Conservation (phyloP, 1,139 yeast species). For the Blastobotrys illinoisensis region DNA sequence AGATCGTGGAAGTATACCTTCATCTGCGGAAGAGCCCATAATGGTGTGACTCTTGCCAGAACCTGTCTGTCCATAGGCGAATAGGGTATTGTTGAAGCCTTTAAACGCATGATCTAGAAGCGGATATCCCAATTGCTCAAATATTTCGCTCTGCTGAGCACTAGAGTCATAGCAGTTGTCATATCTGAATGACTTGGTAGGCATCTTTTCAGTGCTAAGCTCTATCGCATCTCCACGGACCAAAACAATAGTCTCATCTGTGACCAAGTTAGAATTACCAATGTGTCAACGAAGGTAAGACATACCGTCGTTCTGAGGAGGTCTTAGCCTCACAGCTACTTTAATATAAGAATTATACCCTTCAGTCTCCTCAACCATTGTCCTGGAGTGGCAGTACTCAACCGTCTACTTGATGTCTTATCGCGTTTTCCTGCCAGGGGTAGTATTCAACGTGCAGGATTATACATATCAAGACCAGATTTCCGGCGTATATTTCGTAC, state of each 20-base stretch:
- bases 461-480: neutral
- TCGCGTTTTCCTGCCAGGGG: neutral
- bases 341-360: neutral
- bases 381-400: neutral
- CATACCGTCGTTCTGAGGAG: neutral
- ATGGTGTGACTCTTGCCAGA: conserved; percentile 65
- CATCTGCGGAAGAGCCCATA: conserved; percentile 52
- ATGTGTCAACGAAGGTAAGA: no score
- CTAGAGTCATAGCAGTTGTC: conserved; percentile 24
- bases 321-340: neutral
- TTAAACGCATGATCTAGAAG: conserved; percentile 52
- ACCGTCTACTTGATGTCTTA: neutral
- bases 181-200: conserved; percentile 8
- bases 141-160: conserved; percentile 46
- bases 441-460: neutral
- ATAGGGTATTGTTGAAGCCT: conserved; percentile 65
- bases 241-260: neutral
- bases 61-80: conserved; percentile 74
- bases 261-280: neutral
- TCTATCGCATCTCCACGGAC: neutral
- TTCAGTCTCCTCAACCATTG: neutral
- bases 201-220: neutral
- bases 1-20: conserved; percentile 56
- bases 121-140: conserved; percentile 47
- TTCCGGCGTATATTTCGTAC: neutral